Conservation (phyloP, 805 yeast species). For the Cyberlindnera veronae region DNA sequence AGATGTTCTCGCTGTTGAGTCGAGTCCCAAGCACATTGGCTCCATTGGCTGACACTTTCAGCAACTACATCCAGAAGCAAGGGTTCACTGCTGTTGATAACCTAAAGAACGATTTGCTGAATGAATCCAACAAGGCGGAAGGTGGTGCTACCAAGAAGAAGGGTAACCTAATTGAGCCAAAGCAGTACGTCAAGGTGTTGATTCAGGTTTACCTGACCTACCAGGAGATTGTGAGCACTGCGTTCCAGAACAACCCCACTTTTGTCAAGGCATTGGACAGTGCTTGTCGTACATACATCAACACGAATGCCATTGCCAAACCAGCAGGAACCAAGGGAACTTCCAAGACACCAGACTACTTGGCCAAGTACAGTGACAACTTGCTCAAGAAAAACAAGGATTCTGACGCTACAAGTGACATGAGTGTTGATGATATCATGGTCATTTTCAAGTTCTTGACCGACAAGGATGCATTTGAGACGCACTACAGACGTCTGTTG, state of each 20-base stretch:
- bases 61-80: conserved; percentile 63
- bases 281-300: conserved; percentile 84
- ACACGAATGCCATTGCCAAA: conserved; percentile 75
- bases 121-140: conserved; percentile 16
- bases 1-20: conserved; percentile 71
- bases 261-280: conserved; percentile 85
- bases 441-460: conserved; percentile 81
- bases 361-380: conserved; percentile 86
- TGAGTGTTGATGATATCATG: conserved; percentile 84
- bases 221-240: conserved; percentile 55
- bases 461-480: conserved; percentile 94
- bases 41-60: conserved; percentile 71
- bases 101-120: conserved; percentile 36
- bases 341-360: conserved; percentile 87
- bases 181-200: conserved; percentile 72
- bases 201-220: conserved; percentile 67
- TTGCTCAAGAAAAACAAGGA: conserved; percentile 73
- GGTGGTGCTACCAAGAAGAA: conserved; percentile 29
- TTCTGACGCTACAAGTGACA: conserved; percentile 59
- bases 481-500: conserved; percentile 81
- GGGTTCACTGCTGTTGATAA: conserved; percentile 62
- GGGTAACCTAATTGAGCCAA: conserved; percentile 53
- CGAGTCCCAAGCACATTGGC: conserved; percentile 78
- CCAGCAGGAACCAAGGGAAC: conserved; percentile 33
- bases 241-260: conserved; percentile 70